A percentile compares a stretch with the other conserved stretches of the same genome.
Evolutionary conservation across 495 filamentous ascomycete genomes (phyloP).

Genomic region (Penicillium waksmanii): DNA sequence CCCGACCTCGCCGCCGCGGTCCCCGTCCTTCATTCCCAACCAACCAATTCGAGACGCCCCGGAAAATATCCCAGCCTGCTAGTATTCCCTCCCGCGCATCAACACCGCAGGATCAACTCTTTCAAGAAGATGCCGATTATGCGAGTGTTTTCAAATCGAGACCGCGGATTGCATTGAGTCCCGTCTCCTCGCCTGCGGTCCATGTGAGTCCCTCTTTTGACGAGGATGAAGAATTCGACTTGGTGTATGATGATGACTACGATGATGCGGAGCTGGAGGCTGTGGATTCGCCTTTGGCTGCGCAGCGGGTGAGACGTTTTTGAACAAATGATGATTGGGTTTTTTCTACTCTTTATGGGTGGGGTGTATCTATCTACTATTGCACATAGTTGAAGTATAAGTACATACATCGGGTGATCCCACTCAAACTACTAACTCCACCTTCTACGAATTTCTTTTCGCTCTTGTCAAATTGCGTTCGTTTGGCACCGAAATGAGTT

Average conservation of each 20-base stretch:
- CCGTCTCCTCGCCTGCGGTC: conserved; percentile 62
- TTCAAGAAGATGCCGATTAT: conserved; percentile 73
- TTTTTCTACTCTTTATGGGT: background rate
- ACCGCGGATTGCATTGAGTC: conserved; percentile 77
- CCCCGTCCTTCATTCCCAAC: conserved; percentile 59
- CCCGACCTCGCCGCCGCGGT: conserved; percentile 32
- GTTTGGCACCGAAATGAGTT: too few species aligned
- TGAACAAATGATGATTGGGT: background rate
- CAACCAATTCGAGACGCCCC: conserved; percentile 66
- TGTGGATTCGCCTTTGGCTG: conserved; percentile 27
- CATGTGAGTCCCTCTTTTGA: conserved; percentile 37
- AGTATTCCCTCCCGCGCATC: conserved; percentile 36
- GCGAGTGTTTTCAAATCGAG: conserved; percentile 84
- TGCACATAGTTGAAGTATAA: too few species aligned
- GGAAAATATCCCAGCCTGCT: conserved; percentile 26
- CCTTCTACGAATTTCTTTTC: too few species aligned
- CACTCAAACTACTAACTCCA: too few species aligned
- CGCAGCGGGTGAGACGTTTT: conserved; percentile 13
- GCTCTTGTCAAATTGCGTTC: too few species aligned
- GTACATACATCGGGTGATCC: too few species aligned
- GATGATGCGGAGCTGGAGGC: conserved; percentile 20
- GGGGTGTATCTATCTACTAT: background rate
- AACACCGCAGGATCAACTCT: conserved; percentile 61
- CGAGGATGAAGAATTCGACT: conserved; percentile 36
- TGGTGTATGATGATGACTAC: conserved; percentile 24